Evolutionary conservation across 176 grass and related monocot species (phyloP).

Genomic region (Triticum aestivum): DNA sequence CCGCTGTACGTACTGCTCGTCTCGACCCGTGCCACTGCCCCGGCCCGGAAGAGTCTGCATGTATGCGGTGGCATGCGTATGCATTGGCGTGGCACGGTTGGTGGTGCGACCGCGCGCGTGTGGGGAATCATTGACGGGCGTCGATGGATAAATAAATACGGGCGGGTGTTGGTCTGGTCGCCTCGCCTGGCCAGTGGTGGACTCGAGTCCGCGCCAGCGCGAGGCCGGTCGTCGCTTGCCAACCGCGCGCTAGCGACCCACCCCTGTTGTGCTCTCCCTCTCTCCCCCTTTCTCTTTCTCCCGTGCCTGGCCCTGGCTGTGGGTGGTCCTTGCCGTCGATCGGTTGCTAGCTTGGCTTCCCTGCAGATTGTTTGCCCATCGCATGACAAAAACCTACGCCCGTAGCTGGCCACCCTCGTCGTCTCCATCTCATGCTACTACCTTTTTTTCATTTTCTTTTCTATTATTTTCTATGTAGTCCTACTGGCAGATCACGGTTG

Average conservation of each 20-base stretch:
- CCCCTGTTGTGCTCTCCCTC: no score
- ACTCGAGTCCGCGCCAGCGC: conserved; percentile 23
- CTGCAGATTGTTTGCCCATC: conserved; percentile 50
- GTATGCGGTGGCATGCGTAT: neutral
- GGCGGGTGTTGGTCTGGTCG: neutral
- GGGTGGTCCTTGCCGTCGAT: conserved; percentile 3
- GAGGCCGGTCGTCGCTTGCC: conserved; percentile 17
- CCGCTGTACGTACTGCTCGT: neutral
- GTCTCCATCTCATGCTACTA: neutral
- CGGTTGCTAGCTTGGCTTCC: conserved; percentile 42
- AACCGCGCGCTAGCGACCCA: neutral
- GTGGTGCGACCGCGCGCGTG: neutral
- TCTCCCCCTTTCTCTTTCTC: neutral
- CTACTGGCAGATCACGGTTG: neutral
- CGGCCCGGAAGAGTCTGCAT: no score
- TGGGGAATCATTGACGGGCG: conserved; percentile 39
- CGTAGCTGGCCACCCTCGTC: conserved; percentile 27
- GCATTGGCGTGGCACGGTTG: conserved; percentile 12
- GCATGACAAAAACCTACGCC: conserved; percentile 49
- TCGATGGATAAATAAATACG: neutral
- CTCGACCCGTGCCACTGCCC: no score
- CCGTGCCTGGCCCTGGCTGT: neutral
- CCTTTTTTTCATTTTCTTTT: no score
- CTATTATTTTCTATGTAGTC: neutral
- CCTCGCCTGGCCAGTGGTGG: conserved; percentile 12